Evolutionary conservation across 352 stramenopile genomes (phyloP).

Genomic region (Achlya hypogyna): DNA sequence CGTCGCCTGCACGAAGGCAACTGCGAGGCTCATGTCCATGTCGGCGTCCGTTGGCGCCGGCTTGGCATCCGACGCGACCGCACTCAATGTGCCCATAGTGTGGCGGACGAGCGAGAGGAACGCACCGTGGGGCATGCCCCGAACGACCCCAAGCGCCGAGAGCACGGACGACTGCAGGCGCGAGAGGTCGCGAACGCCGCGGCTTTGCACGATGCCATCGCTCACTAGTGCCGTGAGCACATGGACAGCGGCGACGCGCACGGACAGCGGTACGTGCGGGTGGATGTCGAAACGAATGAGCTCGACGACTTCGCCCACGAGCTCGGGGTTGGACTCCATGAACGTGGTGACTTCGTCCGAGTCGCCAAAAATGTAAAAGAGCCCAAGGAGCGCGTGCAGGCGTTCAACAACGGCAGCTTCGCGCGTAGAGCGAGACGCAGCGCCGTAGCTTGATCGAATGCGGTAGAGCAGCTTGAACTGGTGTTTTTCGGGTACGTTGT

Average conservation of each 20-base stretch:
- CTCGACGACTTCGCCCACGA: conserved; percentile 62
- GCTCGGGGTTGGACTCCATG: conserved; percentile 64
- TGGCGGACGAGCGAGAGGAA: conserved; percentile 78
- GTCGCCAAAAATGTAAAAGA: conserved; percentile 74
- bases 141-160: conserved; percentile 60
- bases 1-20: conserved; percentile 83
- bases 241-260: conserved; percentile 52
- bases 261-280: conserved; percentile 43
- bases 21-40: conserved; percentile 83
- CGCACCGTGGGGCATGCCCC: conserved; percentile 64
- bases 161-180: conserved; percentile 69
- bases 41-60: conserved; percentile 39
- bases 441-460: conserved; percentile 35
- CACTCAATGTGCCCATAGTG: conserved; percentile 60
- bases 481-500: conserved; percentile 46
- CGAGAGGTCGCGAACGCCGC: conserved; percentile 56
- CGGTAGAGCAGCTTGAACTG: conserved; percentile 67
- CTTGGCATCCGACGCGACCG: conserved; percentile 20
- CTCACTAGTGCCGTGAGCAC: conserved; percentile 73
- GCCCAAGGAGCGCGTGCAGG: conserved; percentile 49
- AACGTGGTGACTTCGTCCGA: conserved; percentile 67
- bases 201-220: conserved; percentile 52
- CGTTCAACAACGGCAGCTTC: conserved; percentile 60
- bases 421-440: conserved; percentile 24
- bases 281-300: conserved; percentile 62